Percentiles rank a stretch among this genome's conserved stretches.
Evolutionary conservation across 2,329 filamentous ascomycete genomes (phyloP).

Genomic region (Leptoxyphium fumago): DNA sequence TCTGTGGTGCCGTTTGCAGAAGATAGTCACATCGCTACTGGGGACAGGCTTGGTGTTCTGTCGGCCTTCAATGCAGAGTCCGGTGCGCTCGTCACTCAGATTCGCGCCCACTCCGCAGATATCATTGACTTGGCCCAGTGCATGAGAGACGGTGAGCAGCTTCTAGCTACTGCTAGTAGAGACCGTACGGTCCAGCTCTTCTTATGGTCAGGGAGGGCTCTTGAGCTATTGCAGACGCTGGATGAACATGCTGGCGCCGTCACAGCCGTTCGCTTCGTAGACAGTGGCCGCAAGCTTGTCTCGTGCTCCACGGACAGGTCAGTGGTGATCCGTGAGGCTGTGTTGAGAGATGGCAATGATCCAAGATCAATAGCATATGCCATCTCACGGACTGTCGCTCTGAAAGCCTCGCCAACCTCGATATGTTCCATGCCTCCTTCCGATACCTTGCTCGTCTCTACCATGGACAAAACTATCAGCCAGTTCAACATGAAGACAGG

Average conservation of each 20-base stretch:
- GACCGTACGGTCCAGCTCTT: slow-evolving; percentile 95
- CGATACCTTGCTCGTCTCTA: slow-evolving; percentile 42
- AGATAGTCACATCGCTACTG: slow-evolving; percentile 58
- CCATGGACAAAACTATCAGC: slow-evolving; percentile 47
- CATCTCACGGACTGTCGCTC: slow-evolving; percentile 58
- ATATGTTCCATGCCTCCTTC: slow-evolving; percentile 56
- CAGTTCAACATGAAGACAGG: slow-evolving; percentile 43
- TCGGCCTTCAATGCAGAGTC: slow-evolving; percentile 42
- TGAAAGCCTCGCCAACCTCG: slow-evolving; percentile 77
- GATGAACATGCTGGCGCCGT: slow-evolving; percentile 85
- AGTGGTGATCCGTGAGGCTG: slow-evolving; percentile 64
- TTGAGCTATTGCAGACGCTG: slow-evolving; percentile 72
- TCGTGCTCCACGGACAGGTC: slow-evolving; percentile 84
- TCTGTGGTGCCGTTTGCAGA: slow-evolving; percentile 44
- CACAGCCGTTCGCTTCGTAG: slow-evolving; percentile 58
- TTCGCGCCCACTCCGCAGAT: slow-evolving; percentile 75
- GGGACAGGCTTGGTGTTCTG: slow-evolving; percentile 75
- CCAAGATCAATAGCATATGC: slow-evolving; percentile 57
- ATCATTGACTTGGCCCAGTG: slow-evolving; percentile 68
- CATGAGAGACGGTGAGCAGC: slow-evolving; percentile 43
- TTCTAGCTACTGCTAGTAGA: slow-evolving; percentile 71
- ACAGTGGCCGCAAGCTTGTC: slow-evolving; percentile 53
- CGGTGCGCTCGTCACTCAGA: slow-evolving; percentile 49
- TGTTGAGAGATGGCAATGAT: slow-evolving; percentile 49
- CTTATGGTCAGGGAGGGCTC: slow-evolving; percentile 32